Evolutionary conservation across 768 basidiomycete species (phyloP), one percentile per base, ranked within the genome.

Genomic region (Leucocoprinus sp.): DNA sequence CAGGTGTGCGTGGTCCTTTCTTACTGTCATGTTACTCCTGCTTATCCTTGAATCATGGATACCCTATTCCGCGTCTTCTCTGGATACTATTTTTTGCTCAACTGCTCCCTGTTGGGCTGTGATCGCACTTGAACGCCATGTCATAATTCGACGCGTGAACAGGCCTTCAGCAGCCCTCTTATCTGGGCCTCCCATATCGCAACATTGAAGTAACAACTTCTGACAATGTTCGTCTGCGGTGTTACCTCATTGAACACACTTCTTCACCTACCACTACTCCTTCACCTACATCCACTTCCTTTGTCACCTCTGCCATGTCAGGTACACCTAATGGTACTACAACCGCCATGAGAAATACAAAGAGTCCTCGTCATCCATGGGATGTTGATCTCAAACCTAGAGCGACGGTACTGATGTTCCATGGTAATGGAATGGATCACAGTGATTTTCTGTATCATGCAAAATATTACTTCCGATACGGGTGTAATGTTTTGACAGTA

Each of bases 331-430:
- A 31, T n/a, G 31, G 4, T 14, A 14, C 31, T 14, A 7, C 31
- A 4, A 8, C 31, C 8, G 11, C 31, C 31, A 31, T 14, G 4
- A 31, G 4, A 14, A 31, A 31, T n/a, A 14, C 31, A 8, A 31
- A 31, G 31, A 31, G 9, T 5, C 31, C n/a, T 31, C 9, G 9
- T 31, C 31, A 8, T 31, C 31, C 26, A 5, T 5, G 9, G 31
- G 6, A 31, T 5, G 14, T 31, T n/a, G n/a, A 37, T 18, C 3
- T 5, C 5, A 21, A 37, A 21, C 48, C 49, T 21, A 36, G 26
- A 14, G 90, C 88, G 5, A 93, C 89, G 0, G 70, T 93, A 4
- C 63, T 97, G 31, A 78, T 95, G 72, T 90, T 93, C 47, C 92
- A 95, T 54, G 93, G 92, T 2, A 85, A 87, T 50, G 79, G 75